phyloP scores from a whole-genome alignment of 257 asterid genomes.

The Handroanthus guayacan region DNA sequence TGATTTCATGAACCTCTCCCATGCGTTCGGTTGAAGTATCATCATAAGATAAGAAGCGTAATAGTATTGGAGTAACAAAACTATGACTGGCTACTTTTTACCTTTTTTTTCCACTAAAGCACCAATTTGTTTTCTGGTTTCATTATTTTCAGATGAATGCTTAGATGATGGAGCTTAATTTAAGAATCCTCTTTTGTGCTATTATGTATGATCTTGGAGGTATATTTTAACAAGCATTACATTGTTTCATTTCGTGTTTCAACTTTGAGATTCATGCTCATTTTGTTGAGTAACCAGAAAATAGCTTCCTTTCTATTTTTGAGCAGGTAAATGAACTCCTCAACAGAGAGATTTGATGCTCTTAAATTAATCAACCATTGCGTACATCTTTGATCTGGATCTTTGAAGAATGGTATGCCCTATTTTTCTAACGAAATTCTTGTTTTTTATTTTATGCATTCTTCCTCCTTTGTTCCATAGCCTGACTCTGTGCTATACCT shows the following conservation, averaged over 20 bases:
- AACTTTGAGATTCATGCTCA: constrained; percentile 1
- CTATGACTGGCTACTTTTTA: constrained; percentile 2
- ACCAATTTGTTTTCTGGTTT: not conserved
- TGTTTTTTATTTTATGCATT: too few relatives aligned
- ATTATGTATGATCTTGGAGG: not conserved
- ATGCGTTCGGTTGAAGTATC: not conserved
- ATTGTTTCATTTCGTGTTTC: constrained; percentile 16
- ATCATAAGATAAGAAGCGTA: not conserved
- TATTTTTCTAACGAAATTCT: too few relatives aligned
- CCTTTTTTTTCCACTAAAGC: not conserved
- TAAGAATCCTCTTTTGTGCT: too few relatives aligned
- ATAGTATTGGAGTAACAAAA: not conserved
- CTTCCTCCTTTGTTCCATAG: not conserved
- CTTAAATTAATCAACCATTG: not conserved
- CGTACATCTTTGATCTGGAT: not conserved
- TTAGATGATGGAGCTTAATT: not conserved
- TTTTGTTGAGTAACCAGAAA: not conserved
- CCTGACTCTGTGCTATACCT: too few relatives aligned
- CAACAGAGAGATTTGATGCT: not conserved
- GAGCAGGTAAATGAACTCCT: not conserved
- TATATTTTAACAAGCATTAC: constrained; percentile 8
- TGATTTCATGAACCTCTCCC: not conserved
- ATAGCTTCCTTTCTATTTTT: not conserved
- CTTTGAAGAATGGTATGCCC: not conserved
- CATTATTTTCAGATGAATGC: constrained; percentile 12